Base-by-base conservation (phyloP, 495 filamentous ascomycete species). In the Penicillium tannophilum region DNA sequence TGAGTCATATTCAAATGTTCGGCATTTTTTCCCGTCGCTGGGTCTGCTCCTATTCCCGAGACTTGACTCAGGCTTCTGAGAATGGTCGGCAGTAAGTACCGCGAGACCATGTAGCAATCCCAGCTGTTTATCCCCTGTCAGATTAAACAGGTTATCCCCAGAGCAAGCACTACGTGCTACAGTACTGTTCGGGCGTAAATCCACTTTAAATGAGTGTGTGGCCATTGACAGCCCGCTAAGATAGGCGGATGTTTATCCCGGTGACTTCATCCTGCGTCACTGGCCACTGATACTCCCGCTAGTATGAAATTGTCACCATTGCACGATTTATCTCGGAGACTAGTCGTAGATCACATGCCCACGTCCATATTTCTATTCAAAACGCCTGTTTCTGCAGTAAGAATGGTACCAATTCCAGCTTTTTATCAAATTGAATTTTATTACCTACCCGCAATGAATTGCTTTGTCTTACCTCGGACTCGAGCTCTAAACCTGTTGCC, bases 211-310 rank as follows among this genome's bases (percentile, higher is more conserved):
- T 41, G 14, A 6, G 1, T 41, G 16, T 41, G 16, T 41, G 33
- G 33, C 33, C 10, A 36, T 12, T 36, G 10, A 10, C 9, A 14
- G 17, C 3, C 9, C 20, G 20, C 44, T 28, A n/a, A 20, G 20
- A 47, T 47, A 47, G 44, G 44, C 10, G 44, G 44, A 16, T 47
- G 44, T 26, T 47, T 26, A 14, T 26, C 10, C 44, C 44, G 44
- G 44, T 47, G 44, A 47, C 24, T 47, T 47, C 44, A 47, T 47
- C 24, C 14, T 26, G 24, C 44, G 44, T 47, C 44, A 47, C 44
- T 47, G 10, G 44, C 44, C 44, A 16, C 44, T 47, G 5, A 41
- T 17, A 41, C 0, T 41, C 5, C 39, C 33, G 9, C 33, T 14
- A 14, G 33, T 14, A 36, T 41, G 39, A 17, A 16, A 41, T 36